These are phyloP conservation scores for Aspergillus carlsbadensis DNA, from an alignment of 495 filamentous ascomycete genomes.

Conservation along the genomic window DNA sequence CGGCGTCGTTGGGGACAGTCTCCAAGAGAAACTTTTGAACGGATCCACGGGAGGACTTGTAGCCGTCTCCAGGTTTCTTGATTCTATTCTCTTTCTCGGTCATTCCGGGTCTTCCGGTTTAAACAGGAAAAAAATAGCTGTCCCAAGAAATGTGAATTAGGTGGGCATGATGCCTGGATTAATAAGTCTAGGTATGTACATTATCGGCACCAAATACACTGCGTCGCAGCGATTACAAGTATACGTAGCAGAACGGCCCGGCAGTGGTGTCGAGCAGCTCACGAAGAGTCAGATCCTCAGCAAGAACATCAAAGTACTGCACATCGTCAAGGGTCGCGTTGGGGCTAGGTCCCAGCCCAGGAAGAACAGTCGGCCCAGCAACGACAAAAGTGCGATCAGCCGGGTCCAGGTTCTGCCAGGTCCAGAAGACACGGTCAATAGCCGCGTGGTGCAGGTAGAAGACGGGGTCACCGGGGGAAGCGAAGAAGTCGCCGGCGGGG, in stretches of 20 bases:
- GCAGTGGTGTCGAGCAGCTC: constrained; percentile 39
- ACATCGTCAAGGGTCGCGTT: constrained; percentile 16
- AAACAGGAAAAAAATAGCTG: too few species aligned
- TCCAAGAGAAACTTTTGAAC: too few species aligned
- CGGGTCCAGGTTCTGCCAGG: constrained; percentile 47
- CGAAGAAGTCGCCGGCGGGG: constrained; percentile 26
- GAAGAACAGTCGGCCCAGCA: constrained; percentile 9
- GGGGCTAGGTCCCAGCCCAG: constrained; percentile 1
- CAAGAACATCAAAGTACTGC: constrained; percentile 8
- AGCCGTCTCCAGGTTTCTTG: too few species aligned
- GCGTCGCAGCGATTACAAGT: constrained; percentile 14
- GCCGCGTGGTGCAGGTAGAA: constrained; percentile 59
- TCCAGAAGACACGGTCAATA: constrained; percentile 58
- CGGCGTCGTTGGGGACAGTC: too few species aligned
- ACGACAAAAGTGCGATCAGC: constrained; percentile 19
- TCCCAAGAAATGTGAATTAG: too few species aligned
- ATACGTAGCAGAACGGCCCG: constrained; percentile 51
- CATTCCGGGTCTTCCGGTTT: too few species aligned
- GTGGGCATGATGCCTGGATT: background rate
- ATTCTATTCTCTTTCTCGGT: too few species aligned
- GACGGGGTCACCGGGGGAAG: constrained; percentile 46
- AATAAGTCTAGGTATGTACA: background rate
- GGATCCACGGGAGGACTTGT: too few species aligned
- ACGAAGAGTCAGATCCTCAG: constrained; percentile 19
- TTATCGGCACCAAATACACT: background rate